phyloP scores from a whole-genome alignment of 768 basidiomycete genomes.

The Xerocomellus dryophilus region DNA sequence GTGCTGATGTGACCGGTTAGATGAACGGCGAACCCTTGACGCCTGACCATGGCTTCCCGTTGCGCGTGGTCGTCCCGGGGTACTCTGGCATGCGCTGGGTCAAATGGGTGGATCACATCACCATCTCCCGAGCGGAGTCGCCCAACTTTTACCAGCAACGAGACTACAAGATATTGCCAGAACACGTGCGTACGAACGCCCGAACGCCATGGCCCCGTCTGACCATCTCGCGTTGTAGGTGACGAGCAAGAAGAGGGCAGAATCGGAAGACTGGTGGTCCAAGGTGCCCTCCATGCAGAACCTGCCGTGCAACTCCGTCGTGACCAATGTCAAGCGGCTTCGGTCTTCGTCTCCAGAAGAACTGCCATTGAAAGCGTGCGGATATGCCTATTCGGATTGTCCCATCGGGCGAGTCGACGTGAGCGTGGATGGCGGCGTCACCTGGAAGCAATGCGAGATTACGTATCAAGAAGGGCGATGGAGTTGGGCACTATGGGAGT shows the following conservation, averaged over 20 bases:
- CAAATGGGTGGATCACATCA: constrained; percentile 69
- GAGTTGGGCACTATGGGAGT: constrained; percentile 77
- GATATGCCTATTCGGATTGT: constrained; percentile 53
- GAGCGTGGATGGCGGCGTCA: constrained; percentile 47
- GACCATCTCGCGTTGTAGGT: constrained; percentile 15
- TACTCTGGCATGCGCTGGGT: constrained; percentile 70
- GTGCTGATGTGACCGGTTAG: constrained; percentile 21
- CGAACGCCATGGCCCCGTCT: background rate
- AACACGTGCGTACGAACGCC: constrained; percentile 35
- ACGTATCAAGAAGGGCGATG: constrained; percentile 61
- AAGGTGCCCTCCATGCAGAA: constrained; percentile 57
- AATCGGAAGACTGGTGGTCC: constrained; percentile 41
- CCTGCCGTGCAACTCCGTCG: constrained; percentile 60
- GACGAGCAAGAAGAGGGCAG: constrained; percentile 24
- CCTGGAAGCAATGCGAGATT: constrained; percentile 51
- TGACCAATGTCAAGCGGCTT: constrained; percentile 32
- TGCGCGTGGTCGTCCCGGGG: constrained; percentile 68
- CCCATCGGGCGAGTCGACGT: constrained; percentile 51
- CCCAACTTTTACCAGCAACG: constrained; percentile 69
- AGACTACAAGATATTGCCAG: constrained; percentile 66
- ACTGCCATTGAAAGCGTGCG: constrained; percentile 39
- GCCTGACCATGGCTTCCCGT: constrained; percentile 61
- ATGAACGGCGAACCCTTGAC: constrained; percentile 63
- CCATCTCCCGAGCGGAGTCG: constrained; percentile 51
- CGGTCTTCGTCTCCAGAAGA: constrained; percentile 15